These are phyloP conservation scores for Cadophora gregata DNA, from an alignment of 2,329 filamentous ascomycete genomes.

Conservation along the genomic window DNA sequence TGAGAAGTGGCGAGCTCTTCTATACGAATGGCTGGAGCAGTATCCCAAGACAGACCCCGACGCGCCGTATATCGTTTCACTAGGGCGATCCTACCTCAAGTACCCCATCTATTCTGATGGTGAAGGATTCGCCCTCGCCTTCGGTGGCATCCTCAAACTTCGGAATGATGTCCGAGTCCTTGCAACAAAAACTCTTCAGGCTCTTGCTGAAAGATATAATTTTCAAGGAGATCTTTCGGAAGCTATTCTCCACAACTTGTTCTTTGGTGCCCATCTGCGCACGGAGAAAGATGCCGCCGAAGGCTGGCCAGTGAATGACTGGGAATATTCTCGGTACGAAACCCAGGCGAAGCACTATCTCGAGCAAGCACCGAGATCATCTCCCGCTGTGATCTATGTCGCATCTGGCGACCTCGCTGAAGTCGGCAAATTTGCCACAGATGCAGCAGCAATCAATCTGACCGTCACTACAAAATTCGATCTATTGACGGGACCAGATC, in stretches of 20 bases:
- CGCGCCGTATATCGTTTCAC: background rate
- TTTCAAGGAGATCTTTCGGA: slow-evolving; percentile 39
- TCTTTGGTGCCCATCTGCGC: slow-evolving; percentile 48
- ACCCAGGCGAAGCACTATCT: slow-evolving; percentile 47
- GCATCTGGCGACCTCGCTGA: slow-evolving; percentile 49
- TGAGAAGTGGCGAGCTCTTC: background rate
- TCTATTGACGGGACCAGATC: slow-evolving; percentile 47
- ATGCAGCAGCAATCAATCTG: slow-evolving; percentile 45
- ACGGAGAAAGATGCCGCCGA: slow-evolving; percentile 44
- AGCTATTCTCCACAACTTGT: slow-evolving; percentile 41
- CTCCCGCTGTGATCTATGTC: slow-evolving; percentile 48
- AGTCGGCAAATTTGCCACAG: slow-evolving; percentile 45
- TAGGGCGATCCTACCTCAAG: slow-evolving; percentile 24
- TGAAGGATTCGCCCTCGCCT: slow-evolving; percentile 44
- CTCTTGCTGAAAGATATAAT: slow-evolving; percentile 38
- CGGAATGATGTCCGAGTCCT: slow-evolving; percentile 37
- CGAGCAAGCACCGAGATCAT: slow-evolving; percentile 39
- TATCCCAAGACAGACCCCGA: background rate
- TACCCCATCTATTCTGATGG: slow-evolving; percentile 48
- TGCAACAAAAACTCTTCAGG: slow-evolving; percentile 44
- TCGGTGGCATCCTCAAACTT: slow-evolving; percentile 49
- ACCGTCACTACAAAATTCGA: slow-evolving; percentile 51
- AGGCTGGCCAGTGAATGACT: background rate
- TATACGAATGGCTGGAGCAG: background rate
- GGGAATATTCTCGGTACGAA: slow-evolving; percentile 28